Base-by-base conservation (phyloP, 176 grass and related monocot genomes). In the Raddia distichophylla region DNA sequence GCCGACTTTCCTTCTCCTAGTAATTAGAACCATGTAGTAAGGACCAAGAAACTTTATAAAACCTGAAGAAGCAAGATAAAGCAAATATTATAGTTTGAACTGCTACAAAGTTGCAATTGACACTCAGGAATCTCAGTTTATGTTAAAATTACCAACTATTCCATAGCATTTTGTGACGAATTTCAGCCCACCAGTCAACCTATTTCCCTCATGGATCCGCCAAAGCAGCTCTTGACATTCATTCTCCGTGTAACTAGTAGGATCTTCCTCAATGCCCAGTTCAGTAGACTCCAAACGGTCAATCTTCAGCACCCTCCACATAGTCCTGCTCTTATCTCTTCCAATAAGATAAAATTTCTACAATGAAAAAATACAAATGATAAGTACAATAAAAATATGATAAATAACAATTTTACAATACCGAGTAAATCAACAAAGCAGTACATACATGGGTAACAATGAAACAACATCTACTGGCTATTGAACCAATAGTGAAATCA, bases 11-110 rank as follows among this genome's bases (percentile, higher is more conserved):
- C 91, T 90, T 74, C 93, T 99, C 65, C 86, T 91, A 44, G 97
- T 99, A 89, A 99, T 99, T 68, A 99, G 45, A 62, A 99, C 72
- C 97, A 99, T 92, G 85, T 99, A 96, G 65, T 93, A 96, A 64
- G 97, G 97, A 35, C 97, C 97, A 82, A 99, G 86, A 74, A 99
- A 99, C 71, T 90, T 99, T 65, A 90, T 81, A 78, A 99, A 96
- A 75, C 97, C 97, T 99, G 81, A 55, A 85, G 80, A 87, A 81
- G 22, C 67, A 91, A 67, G 18, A 76, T 50, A 47, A 67, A 66
- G 51, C 65, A 80, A 52, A 76, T 58, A 60, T 82, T 81, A 86
- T 75, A 75, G 9, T 77, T 83, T 73, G n/a, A 68, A 60, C 34
- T 15, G 19, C 45, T 48, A 54, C 12, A 76, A 85, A 14, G 27